These are phyloP conservation scores for Pyrenophora graminea DNA, from an alignment of 2,329 filamentous ascomycete genomes.

Conservation along the genomic window DNA sequence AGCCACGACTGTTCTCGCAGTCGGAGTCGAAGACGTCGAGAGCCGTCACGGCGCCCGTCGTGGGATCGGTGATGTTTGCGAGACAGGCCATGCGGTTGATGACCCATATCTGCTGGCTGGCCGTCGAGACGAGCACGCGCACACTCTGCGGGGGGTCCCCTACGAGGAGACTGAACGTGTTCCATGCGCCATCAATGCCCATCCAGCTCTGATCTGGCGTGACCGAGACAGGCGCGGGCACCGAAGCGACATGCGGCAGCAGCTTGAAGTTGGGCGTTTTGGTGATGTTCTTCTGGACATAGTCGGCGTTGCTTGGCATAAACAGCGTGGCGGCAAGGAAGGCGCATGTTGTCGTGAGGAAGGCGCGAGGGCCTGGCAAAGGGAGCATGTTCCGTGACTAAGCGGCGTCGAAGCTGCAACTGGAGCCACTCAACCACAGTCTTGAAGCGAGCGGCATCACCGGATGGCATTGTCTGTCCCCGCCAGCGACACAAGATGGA, in stretches of 20 bases:
- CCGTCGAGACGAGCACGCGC: conserved; percentile 66
- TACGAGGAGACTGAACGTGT: conserved; percentile 65
- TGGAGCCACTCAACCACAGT: conserved; percentile 30
- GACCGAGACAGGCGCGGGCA: conserved; percentile 40
- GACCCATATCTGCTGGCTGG: conserved; percentile 72
- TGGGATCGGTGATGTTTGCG: conserved; percentile 50
- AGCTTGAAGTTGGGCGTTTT: conserved; percentile 24
- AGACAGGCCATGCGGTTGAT: conserved; percentile 50
- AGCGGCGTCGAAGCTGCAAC: conserved; percentile 22
- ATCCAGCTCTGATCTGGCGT: conserved; percentile 45
- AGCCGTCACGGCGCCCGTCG: conserved; percentile 41
- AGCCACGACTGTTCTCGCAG: conserved; percentile 63
- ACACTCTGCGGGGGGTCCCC: conserved; percentile 60
- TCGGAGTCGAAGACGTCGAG: conserved; percentile 24
- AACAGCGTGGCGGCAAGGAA: conserved; percentile 21
- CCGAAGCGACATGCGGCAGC: conserved; percentile 21
- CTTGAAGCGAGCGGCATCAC: conserved; percentile 31
- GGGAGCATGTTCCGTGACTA: conserved; percentile 32
- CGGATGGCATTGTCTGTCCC: conserved; percentile 28
- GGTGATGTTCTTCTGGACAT: conserved; percentile 30
- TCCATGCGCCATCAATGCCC: conserved; percentile 60
- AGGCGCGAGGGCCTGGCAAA: conserved; percentile 22
- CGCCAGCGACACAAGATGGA: conserved; percentile 16
- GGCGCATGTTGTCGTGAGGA: conserved; percentile 18
- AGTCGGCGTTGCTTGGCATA: conserved; percentile 27